phyloP scores from a whole-genome alignment of 495 filamentous ascomycete species.

The Daldinia grandis region DNA sequence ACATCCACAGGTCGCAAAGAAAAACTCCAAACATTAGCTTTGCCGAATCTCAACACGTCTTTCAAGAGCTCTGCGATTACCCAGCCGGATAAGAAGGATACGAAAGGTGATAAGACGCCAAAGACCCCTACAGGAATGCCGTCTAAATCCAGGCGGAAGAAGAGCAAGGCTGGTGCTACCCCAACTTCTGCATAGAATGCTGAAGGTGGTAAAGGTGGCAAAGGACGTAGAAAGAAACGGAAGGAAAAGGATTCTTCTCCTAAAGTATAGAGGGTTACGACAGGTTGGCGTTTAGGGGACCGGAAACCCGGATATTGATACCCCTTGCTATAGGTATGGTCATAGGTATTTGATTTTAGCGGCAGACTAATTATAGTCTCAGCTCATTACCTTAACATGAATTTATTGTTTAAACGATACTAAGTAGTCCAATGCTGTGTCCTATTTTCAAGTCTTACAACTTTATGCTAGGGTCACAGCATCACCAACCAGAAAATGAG shows the following conservation, averaged over 20 bases:
- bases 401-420: neutral
- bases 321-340: conserved; percentile 26
- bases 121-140: conserved; percentile 55
- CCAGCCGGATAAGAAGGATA: conserved; percentile 47
- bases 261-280: neutral
- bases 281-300: conserved; percentile 19
- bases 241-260: neutral
- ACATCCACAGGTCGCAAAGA: conserved; percentile 65
- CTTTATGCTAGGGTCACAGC: neutral
- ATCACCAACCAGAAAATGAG: neutral
- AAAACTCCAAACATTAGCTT: conserved; percentile 43
- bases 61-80: conserved; percentile 42
- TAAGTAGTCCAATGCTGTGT: neutral
- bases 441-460: neutral
- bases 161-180: conserved; percentile 60
- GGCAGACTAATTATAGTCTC: neutral
- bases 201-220: conserved; percentile 4
- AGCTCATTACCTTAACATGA: neutral
- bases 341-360: conserved; percentile 10
- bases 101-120: conserved; percentile 59
- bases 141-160: conserved; percentile 63
- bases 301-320: conserved; percentile 28
- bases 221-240: neutral
- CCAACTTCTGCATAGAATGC: conserved; percentile 40
- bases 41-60: conserved; percentile 51